Base-by-base conservation (phyloP, 441 rosid genomes). In the Populus tomentosa region DNA sequence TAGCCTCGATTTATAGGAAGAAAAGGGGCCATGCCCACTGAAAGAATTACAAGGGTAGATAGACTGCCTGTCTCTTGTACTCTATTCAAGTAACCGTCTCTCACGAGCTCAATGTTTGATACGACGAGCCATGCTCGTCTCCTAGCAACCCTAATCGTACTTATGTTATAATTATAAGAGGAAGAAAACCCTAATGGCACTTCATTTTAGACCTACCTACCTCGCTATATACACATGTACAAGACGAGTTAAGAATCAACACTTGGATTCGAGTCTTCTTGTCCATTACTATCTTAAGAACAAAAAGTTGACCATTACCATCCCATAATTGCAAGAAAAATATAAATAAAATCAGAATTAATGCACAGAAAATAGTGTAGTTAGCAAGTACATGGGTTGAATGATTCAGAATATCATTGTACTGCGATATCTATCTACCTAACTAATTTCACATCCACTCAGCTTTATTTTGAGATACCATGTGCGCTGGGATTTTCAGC, bases 381-480 rank as follows among this genome's bases (percentile, higher is more conserved):
- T 35, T 35, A 35, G 6, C 36, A 35, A 35, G 36, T 35, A 35
- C 36, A 35, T 35, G 36, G 36, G 36, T 35, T 35, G 36, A 35
- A 35, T 5, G 36, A 35, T 6, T 35, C 36, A 35, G 36, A 35
- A 35, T 5, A 35, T 46, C 18, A 46, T 46, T 14, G 56, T 46
- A 46, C 56, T 14, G 16, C 18, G 18, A 46, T 46, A 14, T 46
- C 20, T 8, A 38, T 38, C 9, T 8, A 38, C 42, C 1, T 38
- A 38, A 38, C 42, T 8, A 38, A 8, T 38, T 38, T 38, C 2
- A 7, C 33, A 61, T 46, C 20, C 13, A 46, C 61, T 70, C 75
- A 83, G 86, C 79, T 81, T 83, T 77, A 28, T 33, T 7, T 61
- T 76, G 85, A 64, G 67, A 63, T 69, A 76, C 85, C 86, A 83